Evolutionary conservation across 805 yeast genomes (phyloP), one percentile per base, ranked within the genome.

Genomic region (Cyberlindnera euphorbiae): DNA sequence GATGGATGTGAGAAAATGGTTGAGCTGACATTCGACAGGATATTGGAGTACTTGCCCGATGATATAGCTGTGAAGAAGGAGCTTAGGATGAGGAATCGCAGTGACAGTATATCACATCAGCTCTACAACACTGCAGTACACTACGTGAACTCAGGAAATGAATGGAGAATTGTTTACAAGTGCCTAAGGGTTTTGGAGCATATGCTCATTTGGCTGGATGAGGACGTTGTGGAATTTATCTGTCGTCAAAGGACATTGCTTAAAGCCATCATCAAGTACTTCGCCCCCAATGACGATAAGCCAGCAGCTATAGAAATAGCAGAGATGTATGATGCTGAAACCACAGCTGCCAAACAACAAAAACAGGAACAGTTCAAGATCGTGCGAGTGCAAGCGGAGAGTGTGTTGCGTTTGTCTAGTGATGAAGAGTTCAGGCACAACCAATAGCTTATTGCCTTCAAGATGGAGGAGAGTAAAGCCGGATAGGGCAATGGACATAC

Each of bases 151-250:
- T 56, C 56, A 32, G 69, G 69, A 8, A 45, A 49, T 8, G 69
- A 64, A 41, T 64, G 68, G 66, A 49, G 67, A 28, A 66, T 63
- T 5, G 61, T 64, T 3, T 45, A 58, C 32, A 64, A 64, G 42
- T 62, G 68, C 44, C 33, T 63, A 17, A 55, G 53, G 16, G 59
- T 63, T 12, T 24, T 62, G 9, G 66, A 63, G 33, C 57, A 47
- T 36, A 26, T 64, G 30, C 25, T 64, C 17, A 33, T 64, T n/a
- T 15, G 29, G 28, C n/a, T 17, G 11, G 41, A 35, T 36, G 30
- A 50, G 36, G 34, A 17, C n/a, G 26, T 27, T 7, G 28, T 32
- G 3, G 28, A 27, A 4, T 40, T 33, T 4, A 17, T 37, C 14
- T 8, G 9, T 10, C 38, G 33, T 16, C 15, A 37, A 11, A n/a